Base-by-base conservation (phyloP, 2,329 filamentous ascomycete species). In the Rhexocercosporidium sp. region DNA sequence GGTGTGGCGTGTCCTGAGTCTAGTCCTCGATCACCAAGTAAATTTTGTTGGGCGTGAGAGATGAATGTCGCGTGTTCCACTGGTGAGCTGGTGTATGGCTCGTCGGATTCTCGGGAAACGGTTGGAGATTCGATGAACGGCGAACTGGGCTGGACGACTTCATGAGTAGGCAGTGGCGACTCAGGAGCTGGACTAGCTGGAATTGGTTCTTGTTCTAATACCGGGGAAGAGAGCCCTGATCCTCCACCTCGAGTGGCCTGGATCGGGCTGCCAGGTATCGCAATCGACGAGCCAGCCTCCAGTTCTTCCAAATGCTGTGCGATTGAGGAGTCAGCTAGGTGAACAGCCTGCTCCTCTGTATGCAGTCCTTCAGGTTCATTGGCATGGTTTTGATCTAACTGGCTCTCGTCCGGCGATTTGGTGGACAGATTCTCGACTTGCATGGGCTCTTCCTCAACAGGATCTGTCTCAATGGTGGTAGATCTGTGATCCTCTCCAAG, bases 1-100 rank as follows among this genome's bases (percentile, higher is more conserved):
- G 62, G 62, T n/a, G 62, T 64, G n/a, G 62, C 51, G n/a, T 64
- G 49, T 11, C 37, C 37, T 3, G 37, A 39, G 27, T 51, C 27
- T 20, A 56, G n/a, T 16, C 16, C 39, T 51, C 16, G 53, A 34
- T 27, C 29, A 12, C 29, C 8, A 7, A 34, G 39, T 12, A 46
- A 37, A 8, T 18, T 57, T 5, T 64, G 61, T 0, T 46, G 34
- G 14, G 61, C 16, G 37, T 37, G 14, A 46, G 49, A 51, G 16
- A 29, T 16, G 9, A 41, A 54, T 1, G 49, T 14, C 9, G 29
- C n/a, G 4, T 27, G 29, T 44, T 60, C 39, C 3, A 31, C 12
- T 14, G 34, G 31, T 3, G 29, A 29, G 7, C 25, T 44, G 39
- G 39, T 18, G 27, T 3, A 3, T 16, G 6, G 53, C 8, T 57